Evolutionary conservation across 176 grass and related monocot genomes (phyloP).

Genomic region (Lolium multiflorum): DNA sequence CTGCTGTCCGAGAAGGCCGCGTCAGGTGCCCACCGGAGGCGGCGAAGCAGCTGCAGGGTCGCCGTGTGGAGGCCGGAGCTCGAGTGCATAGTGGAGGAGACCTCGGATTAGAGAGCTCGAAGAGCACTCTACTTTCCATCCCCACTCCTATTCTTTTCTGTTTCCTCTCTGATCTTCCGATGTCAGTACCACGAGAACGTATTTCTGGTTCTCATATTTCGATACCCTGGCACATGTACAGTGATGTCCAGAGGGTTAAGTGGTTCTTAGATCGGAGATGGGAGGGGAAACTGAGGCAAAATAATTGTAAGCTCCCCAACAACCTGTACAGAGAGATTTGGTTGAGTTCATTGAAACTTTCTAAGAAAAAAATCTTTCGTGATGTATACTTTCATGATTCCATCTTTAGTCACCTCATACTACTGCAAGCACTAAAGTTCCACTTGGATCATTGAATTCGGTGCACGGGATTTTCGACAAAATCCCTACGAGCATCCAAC

Average conservation of each 20-base stretch:
- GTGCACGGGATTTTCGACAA: not conserved
- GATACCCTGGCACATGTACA: conserved; percentile 42
- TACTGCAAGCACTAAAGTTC: not conserved
- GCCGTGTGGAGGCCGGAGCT: conserved; percentile 81
- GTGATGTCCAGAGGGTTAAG: conserved; percentile 38
- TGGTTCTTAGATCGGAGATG: conserved; percentile 42
- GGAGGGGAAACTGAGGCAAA: conserved; percentile 26
- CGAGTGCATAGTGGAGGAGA: conserved; percentile 82
- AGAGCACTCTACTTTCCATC: conserved; percentile 37
- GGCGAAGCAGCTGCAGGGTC: conserved; percentile 63
- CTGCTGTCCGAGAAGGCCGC: conserved; percentile 63
- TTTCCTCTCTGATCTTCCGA: conserved; percentile 49
- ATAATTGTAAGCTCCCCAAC: conserved; percentile 41
- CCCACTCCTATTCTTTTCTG: conserved; percentile 42
- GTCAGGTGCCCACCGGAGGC: conserved; percentile 47
- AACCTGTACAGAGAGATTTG: conserved; percentile 50
- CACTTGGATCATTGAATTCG: not conserved
- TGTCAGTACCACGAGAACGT: conserved; percentile 48
- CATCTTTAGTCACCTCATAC: not conserved
- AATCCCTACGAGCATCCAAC: not conserved
- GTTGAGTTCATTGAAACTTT: conserved; percentile 8
- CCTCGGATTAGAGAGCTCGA: conserved; percentile 43
- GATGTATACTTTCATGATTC: not conserved
- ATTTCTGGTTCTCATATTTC: conserved; percentile 33
- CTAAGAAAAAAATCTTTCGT: not conserved